A percentile compares a stretch with the other conserved stretches of the same genome.
These are phyloP conservation scores for Talaromyces piceae DNA, from an alignment of 2,329 filamentous ascomycete genomes.

Conservation along the genomic window DNA sequence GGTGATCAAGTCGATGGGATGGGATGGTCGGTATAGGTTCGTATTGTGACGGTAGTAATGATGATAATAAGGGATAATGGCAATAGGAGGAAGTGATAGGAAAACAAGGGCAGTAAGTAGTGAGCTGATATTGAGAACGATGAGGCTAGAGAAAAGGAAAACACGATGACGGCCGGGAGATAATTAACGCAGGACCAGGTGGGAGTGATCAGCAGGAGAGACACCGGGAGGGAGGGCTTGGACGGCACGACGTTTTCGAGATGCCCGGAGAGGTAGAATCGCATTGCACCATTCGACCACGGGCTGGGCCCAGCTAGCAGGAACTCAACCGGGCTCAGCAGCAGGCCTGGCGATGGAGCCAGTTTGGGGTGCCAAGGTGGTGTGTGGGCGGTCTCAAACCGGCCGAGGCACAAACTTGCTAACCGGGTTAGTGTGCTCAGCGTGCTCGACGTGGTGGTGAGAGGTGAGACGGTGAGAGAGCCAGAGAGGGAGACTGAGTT, in stretches of 20 bases:
- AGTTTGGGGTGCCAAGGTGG: too few relatives aligned
- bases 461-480: neutral
- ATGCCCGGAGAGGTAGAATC: neutral
- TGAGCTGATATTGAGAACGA: too few relatives aligned
- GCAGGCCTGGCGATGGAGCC: neutral
- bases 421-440: neutral
- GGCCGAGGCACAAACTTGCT: neutral
- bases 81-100: neutral
- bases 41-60: too few relatives aligned
- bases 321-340: too few relatives aligned
- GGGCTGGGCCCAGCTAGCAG: neutral
- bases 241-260: neutral
- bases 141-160: neutral
- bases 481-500: too few relatives aligned
- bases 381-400: neutral
- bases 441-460: neutral
- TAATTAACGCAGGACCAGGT: neutral
- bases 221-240: neutral
- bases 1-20: too few relatives aligned
- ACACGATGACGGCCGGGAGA: neutral
- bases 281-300: neutral
- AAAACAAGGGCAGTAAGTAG: neutral
- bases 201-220: constrained; percentile 2
- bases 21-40: neutral
- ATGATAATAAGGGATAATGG: too few relatives aligned